phyloP scores from a whole-genome alignment of 768 basidiomycete genomes.

The Gloeopeniophorella convolvens region DNA sequence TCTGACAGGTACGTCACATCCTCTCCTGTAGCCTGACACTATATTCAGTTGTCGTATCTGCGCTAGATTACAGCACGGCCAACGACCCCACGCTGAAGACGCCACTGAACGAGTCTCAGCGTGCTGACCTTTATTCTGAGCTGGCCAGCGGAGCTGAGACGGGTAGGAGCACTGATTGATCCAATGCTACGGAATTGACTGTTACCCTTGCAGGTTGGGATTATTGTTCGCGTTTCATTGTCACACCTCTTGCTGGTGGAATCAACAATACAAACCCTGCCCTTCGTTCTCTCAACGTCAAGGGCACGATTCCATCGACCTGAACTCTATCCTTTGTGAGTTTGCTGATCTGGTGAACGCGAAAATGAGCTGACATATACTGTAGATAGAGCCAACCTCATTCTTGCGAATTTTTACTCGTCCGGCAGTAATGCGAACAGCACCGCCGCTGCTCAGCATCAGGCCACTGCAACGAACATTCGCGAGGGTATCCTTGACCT shows the following conservation, averaged over 20 bases:
- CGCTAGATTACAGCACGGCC: slow-evolving; percentile 70
- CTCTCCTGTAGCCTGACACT: neutral
- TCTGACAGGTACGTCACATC: slow-evolving; percentile 40
- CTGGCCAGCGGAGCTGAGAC: slow-evolving; percentile 86
- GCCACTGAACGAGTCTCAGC: slow-evolving; percentile 52
- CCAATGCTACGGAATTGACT: neutral
- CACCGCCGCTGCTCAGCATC: slow-evolving; percentile 43
- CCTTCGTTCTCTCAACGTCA: slow-evolving; percentile 65
- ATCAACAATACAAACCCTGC: slow-evolving; percentile 42
- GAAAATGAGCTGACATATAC: neutral
- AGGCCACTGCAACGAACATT: slow-evolving; percentile 46
- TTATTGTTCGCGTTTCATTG: slow-evolving; percentile 36
- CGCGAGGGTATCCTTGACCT: slow-evolving; percentile 76
- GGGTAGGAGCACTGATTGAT: slow-evolving; percentile 33
- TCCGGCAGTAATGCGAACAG: slow-evolving; percentile 30
- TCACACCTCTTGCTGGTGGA: slow-evolving; percentile 35
- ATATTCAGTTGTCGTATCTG: neutral
- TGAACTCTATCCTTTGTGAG: slow-evolving; percentile 84
- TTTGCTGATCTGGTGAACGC: slow-evolving; percentile 20
- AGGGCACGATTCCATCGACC: slow-evolving; percentile 64
- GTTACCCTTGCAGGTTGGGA: slow-evolving; percentile 29
- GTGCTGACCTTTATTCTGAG: slow-evolving; percentile 71
- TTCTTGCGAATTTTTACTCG: slow-evolving; percentile 57
- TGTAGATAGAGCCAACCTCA: slow-evolving; percentile 55
- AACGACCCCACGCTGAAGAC: slow-evolving; percentile 52